Evolutionary conservation across 2,329 filamentous ascomycete species (phyloP).

Genomic region (Dactylonectria estremocensis): DNA sequence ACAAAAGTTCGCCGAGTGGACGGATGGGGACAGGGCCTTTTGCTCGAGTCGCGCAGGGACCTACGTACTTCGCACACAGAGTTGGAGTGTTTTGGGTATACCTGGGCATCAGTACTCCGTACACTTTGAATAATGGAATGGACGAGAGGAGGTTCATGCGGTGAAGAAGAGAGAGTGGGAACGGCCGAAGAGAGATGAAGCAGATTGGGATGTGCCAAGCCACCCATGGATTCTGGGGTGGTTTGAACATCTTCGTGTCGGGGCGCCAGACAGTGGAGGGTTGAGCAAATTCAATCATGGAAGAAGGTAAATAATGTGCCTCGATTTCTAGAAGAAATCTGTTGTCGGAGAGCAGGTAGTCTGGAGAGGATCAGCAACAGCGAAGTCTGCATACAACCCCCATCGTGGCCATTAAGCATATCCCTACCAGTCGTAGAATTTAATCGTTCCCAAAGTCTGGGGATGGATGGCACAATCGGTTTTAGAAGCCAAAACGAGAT

Average conservation of each 20-base stretch:
- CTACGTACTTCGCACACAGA: constrained; percentile 10
- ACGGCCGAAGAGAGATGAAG: not conserved
- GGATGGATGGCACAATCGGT: constrained; percentile 1
- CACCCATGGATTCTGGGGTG: not conserved
- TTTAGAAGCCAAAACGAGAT: not conserved
- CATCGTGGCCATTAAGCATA: not conserved
- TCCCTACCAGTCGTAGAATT: not conserved
- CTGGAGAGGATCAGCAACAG: not conserved
- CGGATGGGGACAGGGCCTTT: constrained; percentile 33
- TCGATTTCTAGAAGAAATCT: not conserved
- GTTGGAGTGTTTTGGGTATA: not conserved
- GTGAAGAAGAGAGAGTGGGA: not conserved
- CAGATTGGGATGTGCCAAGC: constrained; percentile 1
- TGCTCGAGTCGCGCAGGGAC: constrained; percentile 30
- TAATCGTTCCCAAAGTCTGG: not conserved
- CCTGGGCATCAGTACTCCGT: not conserved
- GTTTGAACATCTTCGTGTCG: not conserved
- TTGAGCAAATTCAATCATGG: not conserved
- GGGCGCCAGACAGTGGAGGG: not conserved
- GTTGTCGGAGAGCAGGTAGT: not conserved
- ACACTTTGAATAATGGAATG: not conserved
- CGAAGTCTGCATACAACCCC: not conserved
- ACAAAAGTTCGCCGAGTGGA: constrained; percentile 30
- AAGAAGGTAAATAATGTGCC: not conserved
- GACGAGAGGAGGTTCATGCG: not conserved